Conservation (phyloP, 352 stramenopile genomes). For the Pythium folliculosum region DNA sequence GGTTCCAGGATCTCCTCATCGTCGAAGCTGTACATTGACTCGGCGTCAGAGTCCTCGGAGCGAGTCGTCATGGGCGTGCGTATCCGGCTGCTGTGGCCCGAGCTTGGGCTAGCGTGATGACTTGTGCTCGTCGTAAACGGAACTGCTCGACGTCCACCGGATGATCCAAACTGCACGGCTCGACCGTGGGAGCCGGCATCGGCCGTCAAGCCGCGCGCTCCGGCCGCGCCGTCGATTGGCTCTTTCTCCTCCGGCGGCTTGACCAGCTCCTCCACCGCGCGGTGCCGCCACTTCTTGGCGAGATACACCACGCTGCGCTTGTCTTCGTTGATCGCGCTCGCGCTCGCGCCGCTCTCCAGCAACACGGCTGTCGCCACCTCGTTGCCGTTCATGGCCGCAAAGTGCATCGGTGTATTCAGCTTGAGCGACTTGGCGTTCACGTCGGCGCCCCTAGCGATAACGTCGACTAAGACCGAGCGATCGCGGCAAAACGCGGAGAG, state of each 20-base stretch:
- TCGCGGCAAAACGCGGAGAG: constrained; percentile 65
- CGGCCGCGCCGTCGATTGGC: not conserved
- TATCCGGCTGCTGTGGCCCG: constrained; percentile 12
- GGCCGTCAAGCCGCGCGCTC: not conserved
- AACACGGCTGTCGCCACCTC: constrained; percentile 62
- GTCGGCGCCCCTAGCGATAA: constrained; percentile 53
- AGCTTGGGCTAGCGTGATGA: not conserved
- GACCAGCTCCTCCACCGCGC: constrained; percentile 55
- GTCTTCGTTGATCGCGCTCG: constrained; percentile 73
- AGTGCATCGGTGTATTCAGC: constrained; percentile 74
- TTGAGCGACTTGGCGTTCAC: constrained; percentile 75
- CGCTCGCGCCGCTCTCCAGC: constrained; percentile 55
- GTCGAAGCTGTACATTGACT: constrained; percentile 62
- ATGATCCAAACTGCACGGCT: constrained; percentile 8
- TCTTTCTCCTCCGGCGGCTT: constrained; percentile 44
- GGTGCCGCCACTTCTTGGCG: constrained; percentile 73
- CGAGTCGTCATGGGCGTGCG: constrained; percentile 37
- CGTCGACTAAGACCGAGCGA: constrained; percentile 41
- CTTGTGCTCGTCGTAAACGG: constrained; percentile 12
- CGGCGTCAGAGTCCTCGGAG: constrained; percentile 50
- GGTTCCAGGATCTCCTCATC: constrained; percentile 58
- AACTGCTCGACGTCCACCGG: constrained; percentile 12
- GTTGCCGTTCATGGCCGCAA: constrained; percentile 79
- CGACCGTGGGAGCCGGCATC: not conserved
- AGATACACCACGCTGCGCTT: constrained; percentile 75